Percentiles rank a stretch among this genome's conserved stretches.
Evolutionary conservation across 2,329 filamentous ascomycete species (phyloP).

Genomic region (Decorospora gaudefroyi): DNA sequence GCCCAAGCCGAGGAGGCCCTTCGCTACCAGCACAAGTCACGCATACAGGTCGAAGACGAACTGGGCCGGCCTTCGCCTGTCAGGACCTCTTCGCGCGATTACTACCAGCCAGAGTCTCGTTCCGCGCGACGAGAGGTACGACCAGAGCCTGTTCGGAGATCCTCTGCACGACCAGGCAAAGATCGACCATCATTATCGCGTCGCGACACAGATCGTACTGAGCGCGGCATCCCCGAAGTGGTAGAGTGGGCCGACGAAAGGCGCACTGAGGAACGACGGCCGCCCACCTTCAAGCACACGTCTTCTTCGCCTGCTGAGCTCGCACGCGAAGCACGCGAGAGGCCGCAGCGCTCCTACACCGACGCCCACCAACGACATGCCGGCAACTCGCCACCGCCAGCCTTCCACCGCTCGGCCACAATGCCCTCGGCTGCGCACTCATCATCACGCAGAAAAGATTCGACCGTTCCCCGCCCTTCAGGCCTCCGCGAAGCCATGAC

Average conservation of each 20-base stretch:
- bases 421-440: constrained; percentile 42
- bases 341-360: constrained; percentile 41
- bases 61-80: constrained; percentile 32
- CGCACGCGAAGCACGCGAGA: constrained; percentile 24
- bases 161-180: constrained; percentile 40
- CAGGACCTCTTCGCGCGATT: constrained; percentile 41
- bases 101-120: constrained; percentile 33
- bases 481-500: constrained; percentile 39
- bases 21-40: constrained; percentile 36
- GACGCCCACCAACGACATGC: constrained; percentile 32
- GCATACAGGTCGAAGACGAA: constrained; percentile 32
- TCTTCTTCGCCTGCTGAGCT: constrained; percentile 44
- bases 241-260: constrained; percentile 41
- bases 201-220: constrained; percentile 35
- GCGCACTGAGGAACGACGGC: constrained; percentile 20
- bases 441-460: constrained; percentile 36
- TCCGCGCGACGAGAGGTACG: constrained; percentile 33
- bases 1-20: constrained; percentile 34
- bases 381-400: constrained; percentile 42
- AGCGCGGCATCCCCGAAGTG: constrained; percentile 38
- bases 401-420: constrained; percentile 50
- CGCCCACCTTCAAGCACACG: constrained; percentile 48
- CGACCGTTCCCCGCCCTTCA: constrained; percentile 30
- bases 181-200: constrained; percentile 34
- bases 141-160: constrained; percentile 40